A percentile compares a stretch with the other conserved stretches of the same genome.
Conservation (phyloP, 805 yeast genomes). For the Monosporozyma yasuniensis region DNA sequence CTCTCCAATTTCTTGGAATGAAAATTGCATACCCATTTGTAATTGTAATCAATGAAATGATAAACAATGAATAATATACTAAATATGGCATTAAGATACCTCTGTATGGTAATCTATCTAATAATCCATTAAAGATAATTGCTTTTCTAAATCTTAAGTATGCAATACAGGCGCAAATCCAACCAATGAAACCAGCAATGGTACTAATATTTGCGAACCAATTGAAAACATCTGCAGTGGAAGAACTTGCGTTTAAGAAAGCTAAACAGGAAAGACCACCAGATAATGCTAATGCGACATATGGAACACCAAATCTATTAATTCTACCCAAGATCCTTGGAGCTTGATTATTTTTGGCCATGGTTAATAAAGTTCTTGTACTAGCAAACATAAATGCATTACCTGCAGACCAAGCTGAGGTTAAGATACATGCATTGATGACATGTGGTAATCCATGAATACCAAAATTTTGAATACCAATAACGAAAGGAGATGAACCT, state of each 20-base stretch:
- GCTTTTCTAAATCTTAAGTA: slow-evolving; percentile 61
- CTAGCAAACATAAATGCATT: slow-evolving; percentile 47
- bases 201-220: slow-evolving; percentile 63
- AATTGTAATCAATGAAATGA: slow-evolving; percentile 45
- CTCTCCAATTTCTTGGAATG: slow-evolving; percentile 40
- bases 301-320: slow-evolving; percentile 50
- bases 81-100: slow-evolving; percentile 50
- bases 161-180: slow-evolving; percentile 47
- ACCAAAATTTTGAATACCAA: slow-evolving; percentile 56
- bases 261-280: slow-evolving; percentile 36
- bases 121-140: slow-evolving; percentile 41
- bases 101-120: slow-evolving; percentile 49
- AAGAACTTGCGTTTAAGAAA: slow-evolving; percentile 45
- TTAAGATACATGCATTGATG: slow-evolving; percentile 51
- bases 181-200: slow-evolving; percentile 56
- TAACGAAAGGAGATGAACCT: slow-evolving; percentile 57
- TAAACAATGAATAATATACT: slow-evolving; percentile 43
- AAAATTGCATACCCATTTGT: slow-evolving; percentile 72
- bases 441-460: slow-evolving; percentile 52
- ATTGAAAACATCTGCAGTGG: slow-evolving; percentile 45
- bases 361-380: slow-evolving; percentile 39
- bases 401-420: slow-evolving; percentile 46
- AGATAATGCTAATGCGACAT: slow-evolving; percentile 22
- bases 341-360: slow-evolving; percentile 43
- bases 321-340: slow-evolving; percentile 41